A percentile compares a stretch with the other conserved stretches of the same genome.
Conservation (phyloP, 176 grass and related monocot species). For the Avena eriantha region DNA sequence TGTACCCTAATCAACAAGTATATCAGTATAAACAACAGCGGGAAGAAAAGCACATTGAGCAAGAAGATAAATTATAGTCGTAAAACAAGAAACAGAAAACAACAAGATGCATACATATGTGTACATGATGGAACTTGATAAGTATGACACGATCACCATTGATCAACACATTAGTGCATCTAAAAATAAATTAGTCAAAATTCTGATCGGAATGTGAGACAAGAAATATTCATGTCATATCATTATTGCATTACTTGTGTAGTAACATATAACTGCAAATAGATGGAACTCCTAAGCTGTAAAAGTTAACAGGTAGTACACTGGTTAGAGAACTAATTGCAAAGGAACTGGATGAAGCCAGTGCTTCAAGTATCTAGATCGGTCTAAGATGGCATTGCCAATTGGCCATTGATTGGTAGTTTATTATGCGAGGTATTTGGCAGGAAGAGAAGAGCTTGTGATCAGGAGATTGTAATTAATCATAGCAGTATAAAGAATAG, state of each 20-base stretch:
- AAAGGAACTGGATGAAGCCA: neutral
- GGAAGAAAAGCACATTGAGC: conserved; percentile 9
- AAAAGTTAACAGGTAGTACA: conserved; percentile 3
- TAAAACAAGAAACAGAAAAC: neutral
- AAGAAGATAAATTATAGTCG: conserved; percentile 25
- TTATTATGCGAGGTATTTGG: neutral
- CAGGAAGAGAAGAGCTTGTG: neutral
- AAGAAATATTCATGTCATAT: neutral
- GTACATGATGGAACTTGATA: neutral
- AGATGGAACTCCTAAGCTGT: neutral
- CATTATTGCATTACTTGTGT: neutral
- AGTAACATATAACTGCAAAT: conserved; percentile 1
- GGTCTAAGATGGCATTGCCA: neutral
- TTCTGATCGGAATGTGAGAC: neutral
- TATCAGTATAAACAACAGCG: neutral
- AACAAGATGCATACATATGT: neutral
- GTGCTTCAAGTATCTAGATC: neutral
- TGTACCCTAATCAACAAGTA: neutral
- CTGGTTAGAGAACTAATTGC: neutral
- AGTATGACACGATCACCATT: neutral
- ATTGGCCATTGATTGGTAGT: neutral
- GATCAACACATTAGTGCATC: neutral
- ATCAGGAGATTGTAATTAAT: neutral
- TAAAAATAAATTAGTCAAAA: neutral
- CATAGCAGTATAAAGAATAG: neutral